phyloP scores from a whole-genome alignment of 2,329 filamentous ascomycete species.

The Sclerotinia nivalis region DNA sequence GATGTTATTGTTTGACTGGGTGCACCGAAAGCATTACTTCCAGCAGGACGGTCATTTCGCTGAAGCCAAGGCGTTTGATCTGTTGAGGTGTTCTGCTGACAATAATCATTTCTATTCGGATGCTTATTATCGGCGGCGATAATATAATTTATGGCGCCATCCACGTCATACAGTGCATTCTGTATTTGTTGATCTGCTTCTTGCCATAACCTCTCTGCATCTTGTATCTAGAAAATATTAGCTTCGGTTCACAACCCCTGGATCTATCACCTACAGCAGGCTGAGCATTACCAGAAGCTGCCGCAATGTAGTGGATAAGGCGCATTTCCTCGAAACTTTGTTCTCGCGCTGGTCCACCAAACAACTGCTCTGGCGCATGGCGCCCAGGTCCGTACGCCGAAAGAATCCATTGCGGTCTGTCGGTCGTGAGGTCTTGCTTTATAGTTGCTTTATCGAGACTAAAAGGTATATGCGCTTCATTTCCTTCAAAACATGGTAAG shows the following conservation, averaged over 20 bases:
- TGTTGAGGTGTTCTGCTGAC: constrained; percentile 43
- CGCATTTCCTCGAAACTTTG: constrained; percentile 88
- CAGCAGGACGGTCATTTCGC: constrained; percentile 40
- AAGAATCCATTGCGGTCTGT: constrained; percentile 80
- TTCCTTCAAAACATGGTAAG: constrained; percentile 16
- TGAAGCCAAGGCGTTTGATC: constrained; percentile 34
- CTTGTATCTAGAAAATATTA: constrained; percentile 51
- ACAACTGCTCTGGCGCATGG: constrained; percentile 77
- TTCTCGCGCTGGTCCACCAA: constrained; percentile 76
- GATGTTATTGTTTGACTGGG: constrained; percentile 22
- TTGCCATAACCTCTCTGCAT: constrained; percentile 61
- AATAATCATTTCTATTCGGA: constrained; percentile 71
- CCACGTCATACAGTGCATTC: constrained; percentile 65
- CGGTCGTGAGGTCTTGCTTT: constrained; percentile 64
- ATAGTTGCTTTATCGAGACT: constrained; percentile 52
- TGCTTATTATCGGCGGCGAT: constrained; percentile 66
- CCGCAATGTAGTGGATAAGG: constrained; percentile 70
- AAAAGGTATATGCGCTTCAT: constrained; percentile 32
- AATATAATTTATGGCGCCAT: constrained; percentile 72
- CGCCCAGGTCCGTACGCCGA: constrained; percentile 80
- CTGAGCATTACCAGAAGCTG: constrained; percentile 60
- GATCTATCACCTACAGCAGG: constrained; percentile 42
- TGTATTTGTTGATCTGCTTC: constrained; percentile 72
- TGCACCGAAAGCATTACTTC: constrained; percentile 24
- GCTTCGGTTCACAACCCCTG: not conserved